Base-by-base conservation (phyloP, 78 protist genomes). In the Dictyostelium discoideum region DNA sequence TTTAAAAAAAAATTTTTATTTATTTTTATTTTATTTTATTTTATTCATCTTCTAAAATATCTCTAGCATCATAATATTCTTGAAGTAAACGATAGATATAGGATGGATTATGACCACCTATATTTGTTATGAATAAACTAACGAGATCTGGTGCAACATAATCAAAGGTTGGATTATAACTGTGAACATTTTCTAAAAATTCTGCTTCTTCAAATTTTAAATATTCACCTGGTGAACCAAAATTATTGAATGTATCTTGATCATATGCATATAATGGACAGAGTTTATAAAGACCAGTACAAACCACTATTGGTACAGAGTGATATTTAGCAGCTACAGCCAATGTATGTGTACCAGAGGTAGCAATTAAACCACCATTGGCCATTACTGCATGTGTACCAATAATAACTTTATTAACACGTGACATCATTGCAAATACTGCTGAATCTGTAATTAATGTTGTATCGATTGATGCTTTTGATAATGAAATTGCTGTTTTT, bases 341-440 rank as follows among this genome's bases (percentile, higher is more conserved):
- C n/a, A 98, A 85, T 7, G 50, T 46, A 83, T 98, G 99, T 32
- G 94, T 44, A 16, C 99, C 99, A 2, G 97, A 85, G 32, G 77
- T 72, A 9, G 99, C 99, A 40, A 98, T 80, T 46, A 98, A 69
- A 16, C 99, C 99, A 57, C 99, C 99, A 72, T 99, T 98, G 5
- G 99, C 99, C 98, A 99, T 92, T 13, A 98, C 98, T 4, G 97
- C 96, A 57, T 96, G 98, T 40, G 98, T 88, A 13, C 97, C 97
- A 26, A 96, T 84, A 0, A 96, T 85, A 37, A 97, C 96, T 85
- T 99, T 99, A 95, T 97, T 97, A 24, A 98, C 98, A 3, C 99
- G 65, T 5, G 98, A 69, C 99, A 99, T 98, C 96, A 98, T 63
- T 46, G 99, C 99, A 76, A 97, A 99, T 26, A 97, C 94, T 37